These are phyloP conservation scores for Fusarium foetens DNA, from an alignment of 2,329 filamentous ascomycete species.

Conservation along the genomic window DNA sequence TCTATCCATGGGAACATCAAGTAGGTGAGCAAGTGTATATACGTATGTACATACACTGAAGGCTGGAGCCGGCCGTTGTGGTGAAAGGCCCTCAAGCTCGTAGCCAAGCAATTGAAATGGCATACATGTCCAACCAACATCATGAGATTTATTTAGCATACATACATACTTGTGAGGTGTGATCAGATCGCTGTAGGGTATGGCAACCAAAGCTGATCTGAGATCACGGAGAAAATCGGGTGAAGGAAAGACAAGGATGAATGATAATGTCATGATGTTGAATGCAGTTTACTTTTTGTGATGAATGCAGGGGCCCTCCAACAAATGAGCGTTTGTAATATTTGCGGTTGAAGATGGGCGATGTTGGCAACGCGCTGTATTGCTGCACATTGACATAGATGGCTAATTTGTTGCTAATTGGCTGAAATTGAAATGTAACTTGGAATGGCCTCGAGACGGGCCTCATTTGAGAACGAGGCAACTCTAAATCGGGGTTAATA, in stretches of 20 bases:
- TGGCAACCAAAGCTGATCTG: slow-evolving; percentile 2
- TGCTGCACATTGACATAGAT: background rate
- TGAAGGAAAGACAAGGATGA: slow-evolving; percentile 16
- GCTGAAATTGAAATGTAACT: background rate
- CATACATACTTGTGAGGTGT: background rate
- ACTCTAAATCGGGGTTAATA: background rate
- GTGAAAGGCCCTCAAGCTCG: background rate
- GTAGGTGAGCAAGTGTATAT: background rate
- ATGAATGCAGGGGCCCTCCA: background rate
- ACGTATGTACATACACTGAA: background rate
- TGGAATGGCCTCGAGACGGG: background rate
- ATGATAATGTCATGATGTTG: slow-evolving; percentile 3
- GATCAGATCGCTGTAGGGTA: slow-evolving; percentile 28
- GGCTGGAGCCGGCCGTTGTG: slow-evolving; percentile 5
- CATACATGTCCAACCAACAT: background rate
- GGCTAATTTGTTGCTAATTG: slow-evolving; percentile 11
- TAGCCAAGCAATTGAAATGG: slow-evolving; percentile 1
- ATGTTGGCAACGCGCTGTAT: slow-evolving; percentile 4
- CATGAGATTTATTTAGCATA: slow-evolving; percentile 5
- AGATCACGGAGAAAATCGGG: slow-evolving; percentile 42
- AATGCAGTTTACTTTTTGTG: background rate
- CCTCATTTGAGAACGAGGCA: slow-evolving; percentile 3
- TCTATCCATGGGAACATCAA: slow-evolving; percentile 4
- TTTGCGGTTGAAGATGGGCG: background rate
- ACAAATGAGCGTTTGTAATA: background rate